Percentiles rank a stretch among this genome's conserved stretches.
Evolutionary conservation across 768 basidiomycete species (phyloP).

Genomic region (Trametes villosa): DNA sequence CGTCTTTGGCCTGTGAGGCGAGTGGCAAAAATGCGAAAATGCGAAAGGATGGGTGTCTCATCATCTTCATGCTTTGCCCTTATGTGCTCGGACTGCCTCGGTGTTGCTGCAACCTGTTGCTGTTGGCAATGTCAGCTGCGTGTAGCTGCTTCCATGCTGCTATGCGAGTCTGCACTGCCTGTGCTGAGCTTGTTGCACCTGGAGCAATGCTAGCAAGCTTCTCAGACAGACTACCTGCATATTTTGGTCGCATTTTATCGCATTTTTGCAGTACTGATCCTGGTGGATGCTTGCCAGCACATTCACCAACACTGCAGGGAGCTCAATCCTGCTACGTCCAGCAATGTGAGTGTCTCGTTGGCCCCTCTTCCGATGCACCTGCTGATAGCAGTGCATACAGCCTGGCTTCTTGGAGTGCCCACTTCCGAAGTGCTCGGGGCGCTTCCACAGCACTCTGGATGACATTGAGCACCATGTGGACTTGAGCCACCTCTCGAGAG

Average conservation of each 20-base stretch:
- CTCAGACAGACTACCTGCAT: background rate
- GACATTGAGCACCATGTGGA: slow-evolving; percentile 20
- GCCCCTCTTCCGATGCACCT: too few species aligned
- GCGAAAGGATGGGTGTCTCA: too few species aligned
- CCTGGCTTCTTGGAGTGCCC: slow-evolving; percentile 10
- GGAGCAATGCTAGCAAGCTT: background rate
- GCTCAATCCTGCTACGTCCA: background rate
- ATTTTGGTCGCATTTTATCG: background rate
- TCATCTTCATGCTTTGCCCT: too few species aligned
- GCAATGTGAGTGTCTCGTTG: too few species aligned
- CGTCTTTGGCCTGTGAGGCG: too few species aligned
- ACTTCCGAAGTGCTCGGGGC: slow-evolving; percentile 15
- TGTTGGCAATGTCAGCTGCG: too few species aligned
- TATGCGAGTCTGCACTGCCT: too few species aligned
- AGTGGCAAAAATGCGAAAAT: too few species aligned
- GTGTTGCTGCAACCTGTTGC: too few species aligned
- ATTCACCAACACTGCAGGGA: background rate
- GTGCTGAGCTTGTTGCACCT: too few species aligned
- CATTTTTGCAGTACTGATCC: background rate
- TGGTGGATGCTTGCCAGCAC: background rate
- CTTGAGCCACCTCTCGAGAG: slow-evolving; percentile 22
- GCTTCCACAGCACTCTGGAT: slow-evolving; percentile 5
- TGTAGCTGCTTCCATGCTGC: too few species aligned
- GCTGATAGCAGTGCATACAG: background rate
- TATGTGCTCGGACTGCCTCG: too few species aligned